Percentiles rank a stretch among this genome's conserved stretches.
These are phyloP conservation scores for Eucalyptus urophylla DNA, from an alignment of 345 rosid species.

Conservation along the genomic window DNA sequence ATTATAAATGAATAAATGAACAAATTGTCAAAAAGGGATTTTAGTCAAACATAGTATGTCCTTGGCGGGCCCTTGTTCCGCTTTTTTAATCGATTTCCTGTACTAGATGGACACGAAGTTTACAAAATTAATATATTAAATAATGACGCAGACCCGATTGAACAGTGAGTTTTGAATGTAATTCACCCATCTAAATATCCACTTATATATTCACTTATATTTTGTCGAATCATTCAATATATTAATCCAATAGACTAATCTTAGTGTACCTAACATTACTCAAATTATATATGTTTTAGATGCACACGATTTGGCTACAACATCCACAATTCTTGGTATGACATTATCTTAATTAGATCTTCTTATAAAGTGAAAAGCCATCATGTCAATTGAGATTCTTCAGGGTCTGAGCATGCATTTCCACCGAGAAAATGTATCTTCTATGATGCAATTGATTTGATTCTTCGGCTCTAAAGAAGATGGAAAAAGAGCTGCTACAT, in stretches of 20 bases:
- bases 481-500: background rate
- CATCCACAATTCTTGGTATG: background rate
- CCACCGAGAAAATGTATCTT: background rate
- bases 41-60: background rate
- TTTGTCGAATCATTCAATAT: background rate
- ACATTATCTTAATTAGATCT: background rate
- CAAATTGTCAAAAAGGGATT: background rate
- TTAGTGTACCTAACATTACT: background rate
- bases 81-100: background rate
- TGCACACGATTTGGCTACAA: background rate
- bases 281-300: background rate
- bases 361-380: background rate
- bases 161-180: background rate
- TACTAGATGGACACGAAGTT: background rate
- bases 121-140: background rate
- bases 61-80: background rate
- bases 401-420: background rate
- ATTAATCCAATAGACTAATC: background rate
- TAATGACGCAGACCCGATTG: background rate
- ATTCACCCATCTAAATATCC: background rate
- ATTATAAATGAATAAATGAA: no score
- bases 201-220: background rate
- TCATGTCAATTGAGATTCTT: background rate
- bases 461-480: background rate
- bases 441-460: background rate